phyloP scores from a whole-genome alignment of 352 stramenopile genomes.

The Phytophthora citricola region DNA sequence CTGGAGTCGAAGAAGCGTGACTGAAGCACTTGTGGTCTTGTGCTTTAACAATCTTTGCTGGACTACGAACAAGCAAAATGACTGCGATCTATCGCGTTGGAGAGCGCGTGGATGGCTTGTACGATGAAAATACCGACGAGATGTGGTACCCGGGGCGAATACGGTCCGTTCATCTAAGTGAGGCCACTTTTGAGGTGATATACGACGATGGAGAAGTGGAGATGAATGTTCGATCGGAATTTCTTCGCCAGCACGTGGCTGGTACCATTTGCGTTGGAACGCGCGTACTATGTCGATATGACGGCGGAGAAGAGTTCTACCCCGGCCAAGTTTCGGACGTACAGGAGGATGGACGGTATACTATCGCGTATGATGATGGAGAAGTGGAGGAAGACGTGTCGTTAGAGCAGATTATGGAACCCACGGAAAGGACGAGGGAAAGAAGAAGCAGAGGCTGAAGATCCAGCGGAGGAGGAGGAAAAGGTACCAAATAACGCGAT shows the following conservation, averaged over 20 bases:
- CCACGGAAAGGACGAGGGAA: conserved; percentile 9
- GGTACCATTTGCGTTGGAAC: conserved; percentile 84
- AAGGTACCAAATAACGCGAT: not conserved
- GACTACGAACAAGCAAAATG: conserved; percentile 16
- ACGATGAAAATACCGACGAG: conserved; percentile 80
- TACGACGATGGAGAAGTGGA: conserved; percentile 85
- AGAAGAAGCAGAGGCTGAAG: not conserved
- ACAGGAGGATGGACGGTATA: conserved; percentile 70
- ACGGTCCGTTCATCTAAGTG: conserved; percentile 35
- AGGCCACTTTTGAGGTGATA: conserved; percentile 56
- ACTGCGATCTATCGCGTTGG: conserved; percentile 44
- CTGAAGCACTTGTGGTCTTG: not conserved
- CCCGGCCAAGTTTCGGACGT: conserved; percentile 67
- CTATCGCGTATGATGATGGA: conserved; percentile 83
- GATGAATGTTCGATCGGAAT: conserved; percentile 42
- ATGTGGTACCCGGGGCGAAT: conserved; percentile 81
- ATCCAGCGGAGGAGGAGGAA: conserved; percentile 24
- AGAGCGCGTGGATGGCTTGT: conserved; percentile 79
- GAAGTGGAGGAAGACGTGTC: conserved; percentile 69
- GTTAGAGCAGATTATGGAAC: conserved; percentile 61
- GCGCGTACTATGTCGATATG: conserved; percentile 72
- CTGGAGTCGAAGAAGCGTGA: conserved; percentile 1
- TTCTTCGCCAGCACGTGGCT: conserved; percentile 53
- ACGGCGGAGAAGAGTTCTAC: conserved; percentile 75
- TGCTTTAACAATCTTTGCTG: not conserved